phyloP scores from a whole-genome alignment of 306 rosid species.

The Prunus dulcis region DNA sequence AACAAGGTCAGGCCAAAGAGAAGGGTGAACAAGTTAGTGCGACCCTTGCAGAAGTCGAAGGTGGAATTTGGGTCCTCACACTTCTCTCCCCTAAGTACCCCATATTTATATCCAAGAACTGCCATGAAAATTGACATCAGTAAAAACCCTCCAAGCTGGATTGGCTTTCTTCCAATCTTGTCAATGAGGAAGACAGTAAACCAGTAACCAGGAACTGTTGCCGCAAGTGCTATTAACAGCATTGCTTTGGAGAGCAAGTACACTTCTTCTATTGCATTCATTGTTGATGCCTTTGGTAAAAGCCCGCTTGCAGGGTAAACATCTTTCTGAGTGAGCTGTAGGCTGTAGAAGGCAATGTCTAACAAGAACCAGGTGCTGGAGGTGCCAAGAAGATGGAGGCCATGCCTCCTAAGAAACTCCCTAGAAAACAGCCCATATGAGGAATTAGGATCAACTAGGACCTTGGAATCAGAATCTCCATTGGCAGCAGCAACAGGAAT shows the following conservation, averaged over 20 bases:
- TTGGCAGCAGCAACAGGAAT: neutral
- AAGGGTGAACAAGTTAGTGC: neutral
- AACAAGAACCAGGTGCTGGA: conserved; percentile 17
- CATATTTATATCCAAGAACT: neutral
- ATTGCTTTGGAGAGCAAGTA: conserved; percentile 14
- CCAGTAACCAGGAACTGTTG: conserved; percentile 25
- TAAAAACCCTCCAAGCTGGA: conserved; percentile 16
- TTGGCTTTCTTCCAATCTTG: conserved; percentile 6
- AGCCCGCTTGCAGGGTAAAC: conserved; percentile 7
- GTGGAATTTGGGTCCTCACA: neutral
- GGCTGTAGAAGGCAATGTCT: conserved; percentile 21
- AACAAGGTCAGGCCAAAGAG: conserved; percentile 46
- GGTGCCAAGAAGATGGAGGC: conserved; percentile 12
- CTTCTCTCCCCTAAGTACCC: conserved; percentile 18
- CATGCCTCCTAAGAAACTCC: conserved; percentile 9
- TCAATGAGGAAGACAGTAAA: conserved; percentile 16
- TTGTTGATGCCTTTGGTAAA: conserved; percentile 1
- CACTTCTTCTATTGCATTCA: conserved; percentile 23
- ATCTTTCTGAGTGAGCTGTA: conserved; percentile 23
- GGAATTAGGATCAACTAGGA: neutral
- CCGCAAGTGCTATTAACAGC: conserved; percentile 4
- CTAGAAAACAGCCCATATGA: conserved; percentile 10
- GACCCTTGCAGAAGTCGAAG: neutral
- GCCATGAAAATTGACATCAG: conserved; percentile 23
- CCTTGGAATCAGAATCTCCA: neutral